A percentile compares a stretch with the other conserved stretches of the same genome.
These are phyloP conservation scores for Coprinellus aureogranulatus DNA, from an alignment of 768 basidiomycete genomes.

Conservation along the genomic window DNA sequence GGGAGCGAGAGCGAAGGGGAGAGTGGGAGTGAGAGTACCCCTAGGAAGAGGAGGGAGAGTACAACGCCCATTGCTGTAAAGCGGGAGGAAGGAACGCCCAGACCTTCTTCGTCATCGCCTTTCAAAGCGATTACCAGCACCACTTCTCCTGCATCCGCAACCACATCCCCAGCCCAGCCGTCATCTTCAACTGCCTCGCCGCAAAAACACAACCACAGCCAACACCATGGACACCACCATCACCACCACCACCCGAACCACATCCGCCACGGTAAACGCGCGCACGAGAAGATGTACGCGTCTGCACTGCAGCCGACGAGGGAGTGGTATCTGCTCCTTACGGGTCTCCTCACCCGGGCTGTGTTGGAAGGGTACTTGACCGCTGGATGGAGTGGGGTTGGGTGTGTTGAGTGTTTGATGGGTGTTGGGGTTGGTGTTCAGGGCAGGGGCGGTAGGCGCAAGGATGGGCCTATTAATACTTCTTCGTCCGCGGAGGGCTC, in stretches of 20 bases:
- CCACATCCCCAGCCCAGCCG: background rate
- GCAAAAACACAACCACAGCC: background rate
- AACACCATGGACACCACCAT: background rate
- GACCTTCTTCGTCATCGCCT: background rate
- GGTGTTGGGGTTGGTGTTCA: slow-evolving; percentile 63
- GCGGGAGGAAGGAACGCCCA: background rate
- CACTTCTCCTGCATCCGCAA: background rate
- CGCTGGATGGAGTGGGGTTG: slow-evolving; percentile 73
- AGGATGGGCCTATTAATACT: background rate
- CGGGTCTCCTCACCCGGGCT: slow-evolving; percentile 76
- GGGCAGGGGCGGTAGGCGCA: slow-evolving; percentile 7
- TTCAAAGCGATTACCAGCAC: background rate
- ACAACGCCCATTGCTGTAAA: background rate
- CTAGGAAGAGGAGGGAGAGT: slow-evolving; percentile 3
- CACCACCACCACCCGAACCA: background rate
- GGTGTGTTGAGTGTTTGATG: slow-evolving; percentile 68
- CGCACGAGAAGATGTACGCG: slow-evolving; percentile 33
- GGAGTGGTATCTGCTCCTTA: slow-evolving; percentile 81
- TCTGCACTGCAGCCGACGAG: slow-evolving; percentile 64
- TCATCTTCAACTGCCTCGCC: background rate
- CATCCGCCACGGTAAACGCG: background rate
- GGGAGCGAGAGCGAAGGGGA: slow-evolving; percentile 23
- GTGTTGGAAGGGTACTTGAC: slow-evolving; percentile 83
- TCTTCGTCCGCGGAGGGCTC: background rate
- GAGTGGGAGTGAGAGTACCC: slow-evolving; percentile 17